phyloP scores from a whole-genome alignment of 23 red algal species.

The Rhodosorus marinus region DNA sequence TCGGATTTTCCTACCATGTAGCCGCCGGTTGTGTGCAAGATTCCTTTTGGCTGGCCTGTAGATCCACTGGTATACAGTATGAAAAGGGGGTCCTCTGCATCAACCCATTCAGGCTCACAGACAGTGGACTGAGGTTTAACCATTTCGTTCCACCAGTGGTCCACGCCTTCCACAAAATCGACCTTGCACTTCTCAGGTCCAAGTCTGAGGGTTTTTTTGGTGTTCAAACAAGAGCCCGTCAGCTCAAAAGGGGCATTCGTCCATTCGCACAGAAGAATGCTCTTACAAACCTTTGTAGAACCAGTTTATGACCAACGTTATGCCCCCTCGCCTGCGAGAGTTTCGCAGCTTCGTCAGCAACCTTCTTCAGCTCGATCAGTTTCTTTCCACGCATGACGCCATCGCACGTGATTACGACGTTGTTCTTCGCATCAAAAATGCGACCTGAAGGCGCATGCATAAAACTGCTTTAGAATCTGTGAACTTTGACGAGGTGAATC shows the following conservation, averaged over 20 bases:
- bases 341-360: slow-evolving; percentile 57
- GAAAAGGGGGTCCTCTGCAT: slow-evolving; percentile 89
- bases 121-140: slow-evolving; percentile 1
- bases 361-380: slow-evolving; percentile 43
- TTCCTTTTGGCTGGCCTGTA: slow-evolving; percentile 86
- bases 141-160: slow-evolving; percentile 33
- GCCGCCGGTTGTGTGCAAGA: slow-evolving; percentile 68
- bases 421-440: slow-evolving; percentile 24
- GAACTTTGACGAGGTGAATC: too few relatives aligned
- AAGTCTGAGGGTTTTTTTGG: too few relatives aligned
- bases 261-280: too few relatives aligned
- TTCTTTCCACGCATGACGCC: slow-evolving; percentile 51
- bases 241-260: too few relatives aligned
- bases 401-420: slow-evolving; percentile 57
- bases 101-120: slow-evolving; percentile 81
- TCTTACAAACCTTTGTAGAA: too few relatives aligned
- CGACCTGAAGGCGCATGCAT: too few relatives aligned
- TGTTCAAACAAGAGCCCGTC: too few relatives aligned
- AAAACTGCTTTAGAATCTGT: too few relatives aligned
- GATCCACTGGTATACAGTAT: slow-evolving; percentile 80
- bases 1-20: too few relatives aligned
- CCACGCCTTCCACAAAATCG: slow-evolving; percentile 12
- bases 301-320: slow-evolving; percentile 27
- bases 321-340: slow-evolving; percentile 14
- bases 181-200: background rate